Base-by-base conservation (phyloP, 495 filamentous ascomycete genomes). In the Hyaloscypha hepaticicola region DNA sequence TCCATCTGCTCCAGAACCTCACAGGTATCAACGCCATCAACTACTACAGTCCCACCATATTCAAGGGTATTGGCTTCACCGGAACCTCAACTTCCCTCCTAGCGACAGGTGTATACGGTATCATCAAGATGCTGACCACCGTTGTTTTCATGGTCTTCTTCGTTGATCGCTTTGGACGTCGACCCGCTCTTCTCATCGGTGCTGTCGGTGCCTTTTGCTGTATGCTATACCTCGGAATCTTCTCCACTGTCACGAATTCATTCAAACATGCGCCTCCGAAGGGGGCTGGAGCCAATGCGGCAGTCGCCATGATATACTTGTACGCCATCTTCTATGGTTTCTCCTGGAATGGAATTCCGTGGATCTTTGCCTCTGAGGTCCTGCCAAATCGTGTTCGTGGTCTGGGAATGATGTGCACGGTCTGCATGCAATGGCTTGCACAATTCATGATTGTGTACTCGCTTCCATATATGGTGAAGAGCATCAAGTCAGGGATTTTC, bases 341-440 rank as follows among this genome's bases (percentile, higher is more conserved):
- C 83, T 84, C 81, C 58, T 87, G 82, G 82, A 83, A 83, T 69
- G 77, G 74, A 1, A 82, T 85, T 71, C 83, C 85, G 64, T 88
- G 85, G 65, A 77, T 87, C 3, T 80, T 86, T 26, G 21, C 22
- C 1, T 24, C 50, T 5, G 50, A 53, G 22, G 25, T 53, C 16
- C 22, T 63, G 6, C 60, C 60, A 3, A 52, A 24, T 9, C 66
- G 73, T 7, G 68, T 79, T 2, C 71, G 76, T 2, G 66, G 70
- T 19, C 66, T 74, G 14, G 69, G 72, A 25, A 63, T 78, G 38
- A 41, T 61, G 67, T 14, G 76, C 29, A 26, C 25, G 4, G 27
- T 68, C 63, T 16, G 69, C 75, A 72, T 70, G 2, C 74, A 79
- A 60, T 77, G 75, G 75, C 63, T 78, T 16, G 63, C 58, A 45